Conservation (phyloP, 306 rosid species). For the Dalbergia oliveri region DNA sequence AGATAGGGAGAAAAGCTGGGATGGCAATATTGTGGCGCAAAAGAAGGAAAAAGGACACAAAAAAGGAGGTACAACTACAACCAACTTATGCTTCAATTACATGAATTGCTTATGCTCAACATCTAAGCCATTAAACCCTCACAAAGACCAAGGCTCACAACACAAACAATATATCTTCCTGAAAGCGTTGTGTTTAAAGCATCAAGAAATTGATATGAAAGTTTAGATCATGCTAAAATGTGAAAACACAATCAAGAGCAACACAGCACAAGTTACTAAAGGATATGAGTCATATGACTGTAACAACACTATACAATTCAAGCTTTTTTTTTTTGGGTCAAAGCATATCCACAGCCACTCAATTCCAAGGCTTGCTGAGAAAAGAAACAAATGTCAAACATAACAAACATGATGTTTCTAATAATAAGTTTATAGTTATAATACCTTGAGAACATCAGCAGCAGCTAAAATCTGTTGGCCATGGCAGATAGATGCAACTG, state of each 20-base stretch:
- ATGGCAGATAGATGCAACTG: conserved; percentile 61
- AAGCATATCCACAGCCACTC: conserved; percentile 14
- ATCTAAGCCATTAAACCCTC: neutral
- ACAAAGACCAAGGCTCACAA: neutral
- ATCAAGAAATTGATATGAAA: conserved; percentile 13
- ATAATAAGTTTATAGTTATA: neutral
- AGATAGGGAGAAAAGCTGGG: conserved; percentile 3
- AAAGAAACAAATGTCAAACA: neutral
- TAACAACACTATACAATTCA: neutral
- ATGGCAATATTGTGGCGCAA: conserved; percentile 1
- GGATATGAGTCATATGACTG: neutral
- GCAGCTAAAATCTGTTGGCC: conserved; percentile 90
- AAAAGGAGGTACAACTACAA: neutral
- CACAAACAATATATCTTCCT: neutral
- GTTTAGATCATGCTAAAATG: neutral
- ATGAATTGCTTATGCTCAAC: neutral
- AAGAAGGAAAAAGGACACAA: neutral
- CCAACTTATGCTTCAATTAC: neutral
- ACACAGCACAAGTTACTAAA: neutral
- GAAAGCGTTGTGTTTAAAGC: conserved; percentile 1
- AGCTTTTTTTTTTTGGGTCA: neutral
- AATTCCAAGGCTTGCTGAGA: neutral
- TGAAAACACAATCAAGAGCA: neutral
- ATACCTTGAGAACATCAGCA: conserved; percentile 86
- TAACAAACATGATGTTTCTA: neutral